phyloP scores from a whole-genome alignment of 2,329 filamentous ascomycete species.

The Cercospora zeae-maydis region DNA sequence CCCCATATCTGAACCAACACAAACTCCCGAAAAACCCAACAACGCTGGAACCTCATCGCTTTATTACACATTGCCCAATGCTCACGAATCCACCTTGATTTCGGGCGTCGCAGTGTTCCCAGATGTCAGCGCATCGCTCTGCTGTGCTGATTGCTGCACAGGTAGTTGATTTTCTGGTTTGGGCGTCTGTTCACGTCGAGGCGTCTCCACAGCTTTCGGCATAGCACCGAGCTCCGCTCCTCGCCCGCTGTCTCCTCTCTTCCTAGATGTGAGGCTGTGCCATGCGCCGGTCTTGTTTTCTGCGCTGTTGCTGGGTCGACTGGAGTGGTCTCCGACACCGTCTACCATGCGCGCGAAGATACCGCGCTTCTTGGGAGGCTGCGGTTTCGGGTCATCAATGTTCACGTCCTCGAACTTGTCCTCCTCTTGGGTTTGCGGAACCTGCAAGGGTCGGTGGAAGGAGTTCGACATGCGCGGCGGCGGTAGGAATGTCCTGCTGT shows the following conservation, averaged over 20 bases:
- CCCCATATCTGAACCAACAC: not conserved
- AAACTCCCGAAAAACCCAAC: not conserved
- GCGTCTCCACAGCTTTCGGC: constrained; percentile 42
- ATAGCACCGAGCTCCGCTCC: constrained; percentile 69
- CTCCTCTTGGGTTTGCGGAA: constrained; percentile 33
- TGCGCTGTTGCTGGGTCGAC: constrained; percentile 22
- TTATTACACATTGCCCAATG: not conserved
- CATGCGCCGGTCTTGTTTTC: constrained; percentile 23
- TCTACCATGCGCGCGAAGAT: constrained; percentile 82
- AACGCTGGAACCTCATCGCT: not conserved
- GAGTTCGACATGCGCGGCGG: constrained; percentile 44
- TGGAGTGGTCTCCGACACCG: constrained; percentile 33
- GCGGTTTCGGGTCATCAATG: constrained; percentile 69
- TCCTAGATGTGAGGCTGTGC: constrained; percentile 63
- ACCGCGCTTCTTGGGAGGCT: constrained; percentile 63
- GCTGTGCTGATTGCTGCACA: constrained; percentile 7
- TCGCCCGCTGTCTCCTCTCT: constrained; percentile 66
- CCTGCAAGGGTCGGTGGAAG: constrained; percentile 33
- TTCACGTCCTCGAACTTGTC: constrained; percentile 86
- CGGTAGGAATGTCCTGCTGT: constrained; percentile 57
- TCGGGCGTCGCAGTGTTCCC: constrained; percentile 27
- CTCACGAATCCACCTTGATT: constrained; percentile 28
- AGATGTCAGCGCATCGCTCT: constrained; percentile 13
- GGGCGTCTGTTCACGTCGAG: constrained; percentile 29
- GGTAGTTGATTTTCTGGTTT: constrained; percentile 26